Percentiles rank a stretch among this genome's conserved stretches.
These are phyloP conservation scores for Sistotremastrum suecicum DNA, from an alignment of 768 basidiomycete genomes.

Conservation along the genomic window DNA sequence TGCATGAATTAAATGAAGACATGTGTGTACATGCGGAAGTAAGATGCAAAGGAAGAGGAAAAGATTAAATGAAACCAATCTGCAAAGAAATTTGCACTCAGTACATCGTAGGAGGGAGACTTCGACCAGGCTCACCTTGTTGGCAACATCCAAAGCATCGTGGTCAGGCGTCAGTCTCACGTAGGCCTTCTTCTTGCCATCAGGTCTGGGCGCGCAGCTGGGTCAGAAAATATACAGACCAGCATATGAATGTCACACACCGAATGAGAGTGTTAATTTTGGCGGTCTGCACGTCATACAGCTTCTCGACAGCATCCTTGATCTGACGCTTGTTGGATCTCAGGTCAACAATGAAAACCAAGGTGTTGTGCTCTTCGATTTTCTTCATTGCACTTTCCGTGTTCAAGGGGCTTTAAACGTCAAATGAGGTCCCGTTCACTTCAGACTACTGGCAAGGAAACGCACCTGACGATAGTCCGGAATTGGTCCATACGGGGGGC, in stretches of 20 bases:
- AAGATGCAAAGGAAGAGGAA: background rate
- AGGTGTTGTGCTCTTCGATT: slow-evolving; percentile 99
- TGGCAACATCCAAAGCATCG: slow-evolving; percentile 92
- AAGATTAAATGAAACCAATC: slow-evolving; percentile 85
- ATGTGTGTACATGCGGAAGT: no score
- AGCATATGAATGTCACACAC: slow-evolving; percentile 26
- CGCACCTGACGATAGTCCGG: slow-evolving; percentile 83
- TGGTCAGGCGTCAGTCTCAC: slow-evolving; percentile 91
- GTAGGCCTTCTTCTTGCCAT: slow-evolving; percentile 99
- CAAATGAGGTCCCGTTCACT: background rate
- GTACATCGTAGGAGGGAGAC: background rate
- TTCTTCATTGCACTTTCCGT: slow-evolving; percentile 99
- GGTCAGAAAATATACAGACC: background rate
- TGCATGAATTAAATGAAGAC: no score
- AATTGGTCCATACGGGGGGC: slow-evolving; percentile 93
- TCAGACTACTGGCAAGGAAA: slow-evolving; percentile 13
- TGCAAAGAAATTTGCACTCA: slow-evolving; percentile 15
- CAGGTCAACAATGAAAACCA: slow-evolving; percentile 95
- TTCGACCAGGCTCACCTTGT: slow-evolving; percentile 51
- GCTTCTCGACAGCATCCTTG: slow-evolving; percentile 98
- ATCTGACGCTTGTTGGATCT: slow-evolving; percentile 97
- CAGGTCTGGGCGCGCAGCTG: slow-evolving; percentile 42
- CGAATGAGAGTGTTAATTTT: slow-evolving; percentile 98
- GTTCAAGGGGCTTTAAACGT: slow-evolving; percentile 54
- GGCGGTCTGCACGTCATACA: slow-evolving; percentile 92